A percentile compares a stretch with the other conserved stretches of the same genome.
Conservation (phyloP, 805 yeast species). For the Candida bentonensis region DNA sequence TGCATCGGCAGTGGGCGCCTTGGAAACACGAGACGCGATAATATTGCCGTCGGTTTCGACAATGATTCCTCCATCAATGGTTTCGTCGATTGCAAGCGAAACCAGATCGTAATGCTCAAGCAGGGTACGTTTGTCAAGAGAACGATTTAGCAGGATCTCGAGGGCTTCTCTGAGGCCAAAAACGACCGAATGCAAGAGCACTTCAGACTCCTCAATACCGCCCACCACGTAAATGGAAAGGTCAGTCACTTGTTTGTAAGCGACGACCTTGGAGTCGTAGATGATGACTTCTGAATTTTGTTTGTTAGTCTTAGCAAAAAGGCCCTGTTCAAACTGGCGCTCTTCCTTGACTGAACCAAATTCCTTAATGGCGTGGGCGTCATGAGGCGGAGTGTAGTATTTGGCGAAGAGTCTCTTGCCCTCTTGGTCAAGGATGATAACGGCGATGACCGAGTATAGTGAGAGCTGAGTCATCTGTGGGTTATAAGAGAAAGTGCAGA, state of each 20-base stretch:
- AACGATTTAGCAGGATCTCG: slow-evolving; percentile 51
- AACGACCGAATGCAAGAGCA: slow-evolving; percentile 59
- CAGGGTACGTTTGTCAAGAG: slow-evolving; percentile 65
- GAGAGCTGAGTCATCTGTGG: neutral
- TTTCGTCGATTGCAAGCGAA: slow-evolving; percentile 76
- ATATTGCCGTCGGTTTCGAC: slow-evolving; percentile 80
- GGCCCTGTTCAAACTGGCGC: slow-evolving; percentile 55
- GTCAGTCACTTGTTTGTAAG: slow-evolving; percentile 80
- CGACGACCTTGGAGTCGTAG: slow-evolving; percentile 63
- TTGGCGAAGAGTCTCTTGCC: slow-evolving; percentile 75
- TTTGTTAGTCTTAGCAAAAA: slow-evolving; percentile 67
- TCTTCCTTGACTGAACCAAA: slow-evolving; percentile 46
- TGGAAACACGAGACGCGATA: slow-evolving; percentile 84
- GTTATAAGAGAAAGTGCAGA: no score
- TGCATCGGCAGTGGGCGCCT: slow-evolving; percentile 60
- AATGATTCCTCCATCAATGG: slow-evolving; percentile 85
- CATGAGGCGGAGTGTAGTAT: slow-evolving; percentile 62
- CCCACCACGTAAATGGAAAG: slow-evolving; percentile 60
- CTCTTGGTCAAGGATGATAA: slow-evolving; percentile 64
- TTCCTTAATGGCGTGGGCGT: slow-evolving; percentile 20
- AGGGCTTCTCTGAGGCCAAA: slow-evolving; percentile 71
- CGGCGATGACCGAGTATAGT: slow-evolving; percentile 70
- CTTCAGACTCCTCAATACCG: slow-evolving; percentile 71
- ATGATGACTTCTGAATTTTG: slow-evolving; percentile 68
- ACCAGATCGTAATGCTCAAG: slow-evolving; percentile 78